A percentile compares a stretch with the other conserved stretches of the same genome.
Conservation (phyloP, 331 rosid genomes). For the Telfairia occidentalis region DNA sequence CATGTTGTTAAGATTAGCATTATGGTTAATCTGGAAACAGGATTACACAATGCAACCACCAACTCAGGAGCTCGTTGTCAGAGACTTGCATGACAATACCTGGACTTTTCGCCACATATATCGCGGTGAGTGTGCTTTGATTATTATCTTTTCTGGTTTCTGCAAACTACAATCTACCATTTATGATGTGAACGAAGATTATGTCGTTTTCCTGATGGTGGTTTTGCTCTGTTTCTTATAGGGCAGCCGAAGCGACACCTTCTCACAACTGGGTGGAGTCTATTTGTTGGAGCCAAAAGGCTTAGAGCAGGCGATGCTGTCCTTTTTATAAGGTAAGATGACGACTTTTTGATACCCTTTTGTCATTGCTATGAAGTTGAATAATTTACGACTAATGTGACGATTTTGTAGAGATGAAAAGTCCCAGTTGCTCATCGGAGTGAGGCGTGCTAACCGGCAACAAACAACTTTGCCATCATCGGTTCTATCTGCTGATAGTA, state of each 20-base stretch:
- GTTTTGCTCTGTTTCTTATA: constrained; percentile 16
- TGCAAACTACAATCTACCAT: neutral
- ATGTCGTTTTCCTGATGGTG: neutral
- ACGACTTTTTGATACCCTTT: neutral
- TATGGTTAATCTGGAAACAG: constrained; percentile 25
- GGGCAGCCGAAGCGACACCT: constrained; percentile 99
- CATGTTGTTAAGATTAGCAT: neutral
- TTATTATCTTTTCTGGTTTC: neutral
- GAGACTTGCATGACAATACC: constrained; percentile 83
- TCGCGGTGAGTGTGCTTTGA: constrained; percentile 52
- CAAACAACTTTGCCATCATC: constrained; percentile 87
- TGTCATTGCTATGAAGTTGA: neutral
- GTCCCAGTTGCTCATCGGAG: constrained; percentile 76
- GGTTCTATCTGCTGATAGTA: constrained; percentile 91
- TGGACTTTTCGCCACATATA: constrained; percentile 99
- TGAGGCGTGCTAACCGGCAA: constrained; percentile 92
- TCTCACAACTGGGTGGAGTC: constrained; percentile 71
- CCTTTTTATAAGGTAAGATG: constrained; percentile 45
- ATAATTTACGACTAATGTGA: neutral
- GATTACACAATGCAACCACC: constrained; percentile 96
- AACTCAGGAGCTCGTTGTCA: constrained; percentile 82
- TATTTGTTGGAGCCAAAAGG: constrained; percentile 48
- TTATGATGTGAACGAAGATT: neutral
- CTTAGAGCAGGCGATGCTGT: constrained; percentile 57
- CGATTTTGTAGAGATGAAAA: constrained; percentile 58